Evolutionary conservation across 768 basidiomycete genomes (phyloP).

Genomic region (Melanogaster broomeanus): DNA sequence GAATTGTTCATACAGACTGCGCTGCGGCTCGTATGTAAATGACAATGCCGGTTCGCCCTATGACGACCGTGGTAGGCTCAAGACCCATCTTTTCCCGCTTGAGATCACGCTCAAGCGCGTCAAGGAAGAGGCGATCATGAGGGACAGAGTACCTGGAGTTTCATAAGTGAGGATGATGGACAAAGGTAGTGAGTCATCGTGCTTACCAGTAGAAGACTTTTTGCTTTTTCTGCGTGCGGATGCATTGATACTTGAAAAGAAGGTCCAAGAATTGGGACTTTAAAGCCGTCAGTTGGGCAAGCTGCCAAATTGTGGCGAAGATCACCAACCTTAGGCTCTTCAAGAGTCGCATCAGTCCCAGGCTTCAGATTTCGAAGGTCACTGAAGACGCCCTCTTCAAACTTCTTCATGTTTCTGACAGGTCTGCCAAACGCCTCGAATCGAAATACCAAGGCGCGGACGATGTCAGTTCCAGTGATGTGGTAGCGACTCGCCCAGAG

Average conservation of each 20-base stretch:
- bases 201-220: conserved; percentile 97
- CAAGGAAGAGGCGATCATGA: conserved; percentile 94
- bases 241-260: conserved; percentile 95
- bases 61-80: conserved; percentile 77
- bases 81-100: conserved; percentile 92
- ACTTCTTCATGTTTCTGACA: conserved; percentile 93
- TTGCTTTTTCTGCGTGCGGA: conserved; percentile 97
- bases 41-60: conserved; percentile 84
- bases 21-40: conserved; percentile 86
- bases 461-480: conserved; percentile 97
- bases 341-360: conserved; percentile 86
- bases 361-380: conserved; percentile 94
- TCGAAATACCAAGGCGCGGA: conserved; percentile 90
- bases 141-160: conserved; percentile 87
- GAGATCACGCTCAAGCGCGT: conserved; percentile 93
- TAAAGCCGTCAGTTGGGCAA: neutral
- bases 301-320: neutral
- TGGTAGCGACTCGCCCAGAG: conserved; percentile 91
- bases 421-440: conserved; percentile 93
- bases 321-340: conserved; percentile 87
- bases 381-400: conserved; percentile 94
- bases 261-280: conserved; percentile 93
- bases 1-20: conserved; percentile 89
- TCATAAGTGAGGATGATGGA: conserved; percentile 1
- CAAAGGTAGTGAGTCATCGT: neutral